A percentile compares a stretch with the other conserved stretches of the same genome.
Evolutionary conservation across 2,329 filamentous ascomycete species (phyloP).

Genomic region (Arthroderma sp.): DNA sequence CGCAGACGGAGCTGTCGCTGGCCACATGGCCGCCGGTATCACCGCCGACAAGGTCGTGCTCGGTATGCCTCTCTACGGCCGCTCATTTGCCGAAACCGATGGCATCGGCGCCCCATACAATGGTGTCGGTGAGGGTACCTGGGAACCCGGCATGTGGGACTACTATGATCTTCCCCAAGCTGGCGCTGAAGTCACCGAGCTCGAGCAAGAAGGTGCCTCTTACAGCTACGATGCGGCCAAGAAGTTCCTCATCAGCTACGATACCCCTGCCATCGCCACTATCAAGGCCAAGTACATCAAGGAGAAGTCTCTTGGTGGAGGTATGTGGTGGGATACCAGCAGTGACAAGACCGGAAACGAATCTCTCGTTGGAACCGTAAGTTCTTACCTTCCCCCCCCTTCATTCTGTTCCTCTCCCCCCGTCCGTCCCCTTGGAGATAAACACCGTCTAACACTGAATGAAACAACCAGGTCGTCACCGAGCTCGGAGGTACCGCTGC

Average conservation of each 20-base stretch:
- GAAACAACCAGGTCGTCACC: constrained; percentile 5
- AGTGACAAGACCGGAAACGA: constrained; percentile 39
- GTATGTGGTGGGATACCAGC: constrained; percentile 96
- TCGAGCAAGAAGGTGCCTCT: constrained; percentile 50
- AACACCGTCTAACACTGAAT: neutral
- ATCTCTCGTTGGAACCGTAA: constrained; percentile 7
- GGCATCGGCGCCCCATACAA: constrained; percentile 57
- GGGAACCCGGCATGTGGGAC: constrained; percentile 77
- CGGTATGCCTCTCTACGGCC: constrained; percentile 86
- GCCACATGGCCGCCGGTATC: constrained; percentile 56
- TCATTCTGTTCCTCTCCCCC: neutral
- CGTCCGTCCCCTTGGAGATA: neutral
- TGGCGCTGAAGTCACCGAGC: constrained; percentile 48
- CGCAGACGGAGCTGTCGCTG: constrained; percentile 54
- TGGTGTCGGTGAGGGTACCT: constrained; percentile 65
- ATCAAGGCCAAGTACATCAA: constrained; percentile 61
- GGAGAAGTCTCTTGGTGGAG: constrained; percentile 57
- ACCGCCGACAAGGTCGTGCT: constrained; percentile 61
- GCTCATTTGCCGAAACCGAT: constrained; percentile 65
- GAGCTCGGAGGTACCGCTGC: constrained; percentile 2
- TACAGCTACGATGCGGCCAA: constrained; percentile 56
- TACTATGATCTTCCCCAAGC: constrained; percentile 69
- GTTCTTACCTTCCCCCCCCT: neutral
- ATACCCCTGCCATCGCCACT: constrained; percentile 53
- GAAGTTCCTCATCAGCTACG: constrained; percentile 60